Evolutionary conservation across 108 stramenopile species (phyloP).

Genomic region (Nannochloropsis granulata): DNA sequence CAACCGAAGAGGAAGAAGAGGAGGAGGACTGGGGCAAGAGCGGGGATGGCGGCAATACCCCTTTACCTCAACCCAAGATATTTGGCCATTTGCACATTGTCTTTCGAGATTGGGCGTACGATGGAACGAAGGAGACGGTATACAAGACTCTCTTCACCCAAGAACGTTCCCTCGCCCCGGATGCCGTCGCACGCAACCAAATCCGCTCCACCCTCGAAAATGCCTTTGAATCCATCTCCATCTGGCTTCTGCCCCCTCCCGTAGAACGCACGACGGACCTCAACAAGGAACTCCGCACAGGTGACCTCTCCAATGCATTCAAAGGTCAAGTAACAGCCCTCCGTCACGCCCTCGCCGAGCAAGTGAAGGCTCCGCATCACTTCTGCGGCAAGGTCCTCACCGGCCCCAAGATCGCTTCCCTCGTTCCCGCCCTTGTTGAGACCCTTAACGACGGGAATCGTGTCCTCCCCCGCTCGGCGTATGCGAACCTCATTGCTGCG

Average conservation of each 20-base stretch:
- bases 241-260: conserved; percentile 32
- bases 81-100: conserved; percentile 43
- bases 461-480: neutral
- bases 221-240: conserved; percentile 28
- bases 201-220: neutral
- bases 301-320: conserved; percentile 17
- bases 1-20: conserved; percentile 3
- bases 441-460: neutral
- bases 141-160: neutral
- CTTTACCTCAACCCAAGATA: neutral
- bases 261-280: conserved; percentile 27
- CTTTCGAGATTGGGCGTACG: conserved; percentile 42
- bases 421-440: neutral
- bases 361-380: neutral
- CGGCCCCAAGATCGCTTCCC: neutral
- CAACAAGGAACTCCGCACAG: conserved; percentile 15
- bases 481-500: neutral
- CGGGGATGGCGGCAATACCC: neutral
- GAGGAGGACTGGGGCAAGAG: neutral
- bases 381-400: neutral
- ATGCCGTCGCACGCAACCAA: conserved; percentile 1
- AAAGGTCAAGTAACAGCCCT: neutral
- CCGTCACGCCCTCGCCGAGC: neutral
- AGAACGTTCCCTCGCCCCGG: neutral
- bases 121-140: conserved; percentile 20